These are phyloP conservation scores for Theileria orientalis DNA, from an alignment of 169 alveolate species.

Conservation along the genomic window DNA sequence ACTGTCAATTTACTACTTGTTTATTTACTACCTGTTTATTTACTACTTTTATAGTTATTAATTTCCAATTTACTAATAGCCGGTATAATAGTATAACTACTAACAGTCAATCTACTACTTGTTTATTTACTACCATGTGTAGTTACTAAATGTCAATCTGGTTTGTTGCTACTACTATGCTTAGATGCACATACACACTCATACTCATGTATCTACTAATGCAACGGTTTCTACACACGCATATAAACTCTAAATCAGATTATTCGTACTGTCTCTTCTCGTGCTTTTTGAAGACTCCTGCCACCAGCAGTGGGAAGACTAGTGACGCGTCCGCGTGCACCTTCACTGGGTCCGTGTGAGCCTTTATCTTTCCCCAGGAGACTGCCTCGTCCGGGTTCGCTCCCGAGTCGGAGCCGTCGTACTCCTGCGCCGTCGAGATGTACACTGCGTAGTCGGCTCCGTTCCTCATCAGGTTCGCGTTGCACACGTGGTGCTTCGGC, in stretches of 20 bases:
- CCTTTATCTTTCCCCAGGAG: constrained; percentile 98
- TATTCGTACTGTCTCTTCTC: constrained; percentile 35
- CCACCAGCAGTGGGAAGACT: constrained; percentile 93
- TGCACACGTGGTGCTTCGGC: constrained; percentile 98
- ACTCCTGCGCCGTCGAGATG: constrained; percentile 94
- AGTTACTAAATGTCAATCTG: too few species aligned
- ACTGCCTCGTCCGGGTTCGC: constrained; percentile 99
- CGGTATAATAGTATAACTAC: too few species aligned
- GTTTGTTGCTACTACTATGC: too few species aligned
- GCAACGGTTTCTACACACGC: too few species aligned
- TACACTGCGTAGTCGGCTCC: constrained; percentile 99
- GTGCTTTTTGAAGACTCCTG: constrained; percentile 87
- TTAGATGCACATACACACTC: too few species aligned
- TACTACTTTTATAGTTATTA: neutral
- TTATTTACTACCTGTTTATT: neutral
- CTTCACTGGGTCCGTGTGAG: constrained; percentile 92
- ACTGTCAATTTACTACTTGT: neutral
- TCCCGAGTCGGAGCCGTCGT: constrained; percentile 99
- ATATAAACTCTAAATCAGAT: too few species aligned
- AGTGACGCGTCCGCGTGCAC: constrained; percentile 94
- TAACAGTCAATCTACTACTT: too few species aligned
- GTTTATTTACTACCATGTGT: too few species aligned
- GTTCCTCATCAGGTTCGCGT: constrained; percentile 98
- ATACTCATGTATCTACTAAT: too few species aligned
- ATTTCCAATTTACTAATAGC: too few species aligned